Evolutionary conservation across 768 basidiomycete genomes (phyloP), one percentile per base, ranked within the genome.

Genomic region (Strobilomyces echinocephalus): DNA sequence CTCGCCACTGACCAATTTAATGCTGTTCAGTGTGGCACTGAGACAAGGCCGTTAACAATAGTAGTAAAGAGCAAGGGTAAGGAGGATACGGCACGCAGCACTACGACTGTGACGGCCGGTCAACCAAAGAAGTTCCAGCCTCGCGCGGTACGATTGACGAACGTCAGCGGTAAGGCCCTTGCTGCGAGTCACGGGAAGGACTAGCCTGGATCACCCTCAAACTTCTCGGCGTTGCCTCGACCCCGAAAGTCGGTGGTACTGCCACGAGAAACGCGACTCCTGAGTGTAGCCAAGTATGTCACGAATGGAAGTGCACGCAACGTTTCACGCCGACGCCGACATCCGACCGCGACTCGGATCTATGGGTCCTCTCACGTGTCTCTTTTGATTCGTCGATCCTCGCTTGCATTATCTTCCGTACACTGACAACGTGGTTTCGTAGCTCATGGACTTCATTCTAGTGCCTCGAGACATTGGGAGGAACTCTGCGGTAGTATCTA

Each of bases 201-300:
- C 31, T 52, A 53, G 49, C 43, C 42, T 20, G 58, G 44, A 46
- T 24, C 26, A n/a, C 30, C 9, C 30, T 30, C 30, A 30, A 30
- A 30, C 30, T n/a, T 26, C 9, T 52, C 56, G 42, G 51, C 43
- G 4, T 10, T 49, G 20, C 36, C 36, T 11, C 49, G 53, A 36
- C 41, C 41, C 46, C 60, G 40, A 56, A 46, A 9, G 44, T 60
- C 56, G 49, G 56, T 51, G 53, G 20, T 67, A 28, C 56, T 49
- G 18, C 52, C 56, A 16, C 49, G 43, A 50, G 55, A 41, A 43
- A 39, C 49, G 8, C 34, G 18, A 44, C 30, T 49, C 20, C 48
- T 45, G 12, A 30, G 34, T 46, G 30, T 28, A 18, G 34, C 49
- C 8, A 44, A 48, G 49, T 42, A 33, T 46, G 53, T 26, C 30